Evolutionary conservation across 2,329 filamentous ascomycete species (phyloP).

Genomic region (Neonectria ditissima): DNA sequence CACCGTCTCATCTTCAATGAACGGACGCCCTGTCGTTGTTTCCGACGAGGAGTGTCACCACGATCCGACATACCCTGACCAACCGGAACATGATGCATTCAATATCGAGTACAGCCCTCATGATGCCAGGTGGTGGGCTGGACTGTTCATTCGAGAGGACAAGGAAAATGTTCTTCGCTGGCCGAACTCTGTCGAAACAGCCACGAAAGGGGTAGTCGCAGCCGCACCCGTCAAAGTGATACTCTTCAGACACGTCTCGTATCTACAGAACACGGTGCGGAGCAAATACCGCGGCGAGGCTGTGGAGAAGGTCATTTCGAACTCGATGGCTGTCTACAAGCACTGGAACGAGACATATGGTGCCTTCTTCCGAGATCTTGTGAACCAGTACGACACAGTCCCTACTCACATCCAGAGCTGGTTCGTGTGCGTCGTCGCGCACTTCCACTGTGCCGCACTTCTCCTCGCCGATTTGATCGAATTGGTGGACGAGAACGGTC

Average conservation of each 20-base stretch:
- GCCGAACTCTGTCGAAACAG: slow-evolving; percentile 67
- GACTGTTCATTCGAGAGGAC: slow-evolving; percentile 50
- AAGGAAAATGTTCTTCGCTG: slow-evolving; percentile 53
- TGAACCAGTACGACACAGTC: slow-evolving; percentile 61
- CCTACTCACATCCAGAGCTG: slow-evolving; percentile 68
- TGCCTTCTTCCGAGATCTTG: slow-evolving; percentile 63
- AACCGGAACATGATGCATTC: slow-evolving; percentile 35
- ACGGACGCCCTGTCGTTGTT: slow-evolving; percentile 52
- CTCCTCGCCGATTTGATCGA: slow-evolving; percentile 67
- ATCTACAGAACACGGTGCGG: slow-evolving; percentile 65
- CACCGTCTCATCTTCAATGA: slow-evolving; percentile 67
- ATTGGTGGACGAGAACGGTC: slow-evolving; percentile 56
- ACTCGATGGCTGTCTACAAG: slow-evolving; percentile 62
- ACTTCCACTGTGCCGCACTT: slow-evolving; percentile 69
- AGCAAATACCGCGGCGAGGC: slow-evolving; percentile 50
- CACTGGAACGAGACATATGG: slow-evolving; percentile 67
- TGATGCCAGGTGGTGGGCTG: slow-evolving; percentile 49
- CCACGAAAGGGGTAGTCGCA: slow-evolving; percentile 61
- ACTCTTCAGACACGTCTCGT: slow-evolving; percentile 66
- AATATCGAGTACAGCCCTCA: slow-evolving; percentile 36
- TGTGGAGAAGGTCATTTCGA: slow-evolving; percentile 62
- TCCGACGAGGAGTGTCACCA: slow-evolving; percentile 56
- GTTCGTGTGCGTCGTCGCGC: slow-evolving; percentile 68
- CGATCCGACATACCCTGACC: slow-evolving; percentile 45
- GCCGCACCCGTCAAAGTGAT: slow-evolving; percentile 70